Base-by-base conservation (phyloP, 805 yeast genomes). In the Lachancea sp. region DNA sequence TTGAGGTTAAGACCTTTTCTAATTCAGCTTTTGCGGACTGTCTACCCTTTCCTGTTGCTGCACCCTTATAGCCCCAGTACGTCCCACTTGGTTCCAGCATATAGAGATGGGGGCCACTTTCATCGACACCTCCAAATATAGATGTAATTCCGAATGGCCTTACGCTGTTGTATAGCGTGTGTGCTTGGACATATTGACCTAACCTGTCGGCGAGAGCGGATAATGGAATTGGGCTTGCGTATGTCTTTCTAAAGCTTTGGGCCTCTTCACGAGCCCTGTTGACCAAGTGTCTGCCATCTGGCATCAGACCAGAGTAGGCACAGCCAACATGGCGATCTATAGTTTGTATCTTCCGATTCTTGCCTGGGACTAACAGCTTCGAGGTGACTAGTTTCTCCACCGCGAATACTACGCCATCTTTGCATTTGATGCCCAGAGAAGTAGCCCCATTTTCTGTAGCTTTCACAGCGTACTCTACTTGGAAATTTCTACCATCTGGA, bases 381-480 rank as follows among this genome's bases (percentile, higher is more conserved):
- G 97, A 88, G 36, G 80, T 71, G 53, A 88, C 74, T 55, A 89
- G 74, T 67, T 90, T 92, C 64, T 92, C 98, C n/a, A 87, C 95
- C 12, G 97, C 99, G 50, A 92, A 74, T n/a, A 92, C 96, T 25
- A 92, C 75, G 40, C 98, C 98, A 60, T 90, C 97, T 55, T 77
- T 76, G 67, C 84, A 87, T 60, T 85, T 84, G 60, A 92, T 81
- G 29, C 97, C 99, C 53, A 92, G 72, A 16, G 97, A 80, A 0
- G 98, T 92, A 8, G 96, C 94, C 36, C 96, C 96, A 56, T 88
- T 89, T 64, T 92, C 99, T 2, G 90, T 97, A 2, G 98, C 98
- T 61, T 92, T 92, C 55, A 83, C 74, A 23, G 99, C 99, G 57
- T 92, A 92, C 64, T 92, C 98, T 15, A 92, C 98, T 65, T 92